Evolutionary conservation across 371 early-diverging fungal genomes (phyloP).

Genomic region (Zopfochytrium polystomum): DNA sequence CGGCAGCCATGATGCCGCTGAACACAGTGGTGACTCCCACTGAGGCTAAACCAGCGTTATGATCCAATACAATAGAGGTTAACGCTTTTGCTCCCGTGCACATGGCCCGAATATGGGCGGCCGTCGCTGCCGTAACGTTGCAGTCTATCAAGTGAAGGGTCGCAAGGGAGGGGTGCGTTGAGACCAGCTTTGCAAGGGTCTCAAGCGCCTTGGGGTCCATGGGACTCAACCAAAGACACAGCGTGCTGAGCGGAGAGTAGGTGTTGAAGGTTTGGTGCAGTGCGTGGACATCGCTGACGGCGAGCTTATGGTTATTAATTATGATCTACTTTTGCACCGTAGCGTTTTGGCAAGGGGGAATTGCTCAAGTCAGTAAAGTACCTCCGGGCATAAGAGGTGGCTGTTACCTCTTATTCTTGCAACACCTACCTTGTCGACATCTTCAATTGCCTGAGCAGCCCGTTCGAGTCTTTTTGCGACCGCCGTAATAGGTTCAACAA

Average conservation of each 20-base stretch:
- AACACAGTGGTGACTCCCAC: constrained; percentile 25
- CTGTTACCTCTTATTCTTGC: constrained; percentile 2
- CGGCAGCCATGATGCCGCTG: constrained; percentile 20
- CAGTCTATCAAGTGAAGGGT: constrained; percentile 40
- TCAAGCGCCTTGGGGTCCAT: constrained; percentile 29
- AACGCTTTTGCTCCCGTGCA: constrained; percentile 13
- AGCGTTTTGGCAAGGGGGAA: neutral
- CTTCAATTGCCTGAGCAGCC: constrained; percentile 21
- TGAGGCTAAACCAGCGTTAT: constrained; percentile 36
- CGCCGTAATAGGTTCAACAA: constrained; percentile 30
- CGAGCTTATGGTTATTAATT: constrained; percentile 18
- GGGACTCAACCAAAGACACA: constrained; percentile 32
- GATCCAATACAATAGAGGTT: constrained; percentile 27
- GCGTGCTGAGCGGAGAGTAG: constrained; percentile 20
- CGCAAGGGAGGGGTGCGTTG: constrained; percentile 25
- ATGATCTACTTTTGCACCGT: constrained; percentile 23
- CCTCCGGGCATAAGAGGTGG: constrained; percentile 6
- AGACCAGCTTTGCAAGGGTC: constrained; percentile 28
- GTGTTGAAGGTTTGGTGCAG: constrained; percentile 28
- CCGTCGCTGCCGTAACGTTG: constrained; percentile 19
- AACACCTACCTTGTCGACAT: constrained; percentile 35
- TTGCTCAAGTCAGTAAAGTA: neutral
- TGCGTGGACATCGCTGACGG: constrained; percentile 31
- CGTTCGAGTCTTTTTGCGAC: constrained; percentile 33
- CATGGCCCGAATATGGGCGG: constrained; percentile 16